Evolutionary conservation across 768 basidiomycete genomes (phyloP).

Genomic region (Lactarius indigo): DNA sequence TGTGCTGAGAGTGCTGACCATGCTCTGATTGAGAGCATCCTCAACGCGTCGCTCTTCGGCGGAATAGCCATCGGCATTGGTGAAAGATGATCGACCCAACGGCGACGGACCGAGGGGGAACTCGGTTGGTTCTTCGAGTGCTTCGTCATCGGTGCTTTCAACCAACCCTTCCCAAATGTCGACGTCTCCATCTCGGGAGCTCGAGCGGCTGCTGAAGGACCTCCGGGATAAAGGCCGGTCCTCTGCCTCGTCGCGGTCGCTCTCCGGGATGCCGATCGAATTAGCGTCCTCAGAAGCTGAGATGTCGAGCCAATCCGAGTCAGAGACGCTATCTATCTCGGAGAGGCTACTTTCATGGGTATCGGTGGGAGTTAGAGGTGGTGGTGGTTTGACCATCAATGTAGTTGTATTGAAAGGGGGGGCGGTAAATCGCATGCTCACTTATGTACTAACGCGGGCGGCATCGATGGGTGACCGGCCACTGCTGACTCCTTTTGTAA

Average conservation of each 20-base stretch:
- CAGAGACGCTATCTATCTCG: conserved; percentile 65
- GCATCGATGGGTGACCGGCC: conserved; percentile 24
- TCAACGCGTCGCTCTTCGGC: conserved; percentile 67
- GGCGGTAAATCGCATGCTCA: conserved; percentile 8
- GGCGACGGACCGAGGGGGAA: conserved; percentile 26
- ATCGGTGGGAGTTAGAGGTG: conserved; percentile 29
- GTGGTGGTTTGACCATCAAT: conserved; percentile 26
- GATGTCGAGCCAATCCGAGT: conserved; percentile 84
- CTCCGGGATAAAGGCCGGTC: conserved; percentile 58
- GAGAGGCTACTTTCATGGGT: conserved; percentile 46
- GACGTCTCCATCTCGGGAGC: conserved; percentile 64
- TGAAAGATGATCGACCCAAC: conserved; percentile 2
- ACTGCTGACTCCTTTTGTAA: conserved; percentile 22
- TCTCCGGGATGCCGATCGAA: conserved; percentile 57
- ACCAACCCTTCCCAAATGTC: conserved; percentile 79
- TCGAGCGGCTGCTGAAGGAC: conserved; percentile 66
- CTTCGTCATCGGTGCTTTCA: conserved; percentile 58
- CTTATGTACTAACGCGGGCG: conserved; percentile 16
- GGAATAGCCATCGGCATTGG: conserved; percentile 23
- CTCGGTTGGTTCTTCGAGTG: conserved; percentile 26
- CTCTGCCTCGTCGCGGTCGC: conserved; percentile 53
- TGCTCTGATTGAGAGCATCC: conserved; percentile 77
- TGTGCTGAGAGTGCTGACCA: conserved; percentile 72
- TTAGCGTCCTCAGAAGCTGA: conserved; percentile 71
- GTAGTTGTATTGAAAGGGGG: conserved; percentile 26